These are phyloP conservation scores for Umbellularia californica DNA, from an alignment of 164 flowering plant species.

Conservation along the genomic window DNA sequence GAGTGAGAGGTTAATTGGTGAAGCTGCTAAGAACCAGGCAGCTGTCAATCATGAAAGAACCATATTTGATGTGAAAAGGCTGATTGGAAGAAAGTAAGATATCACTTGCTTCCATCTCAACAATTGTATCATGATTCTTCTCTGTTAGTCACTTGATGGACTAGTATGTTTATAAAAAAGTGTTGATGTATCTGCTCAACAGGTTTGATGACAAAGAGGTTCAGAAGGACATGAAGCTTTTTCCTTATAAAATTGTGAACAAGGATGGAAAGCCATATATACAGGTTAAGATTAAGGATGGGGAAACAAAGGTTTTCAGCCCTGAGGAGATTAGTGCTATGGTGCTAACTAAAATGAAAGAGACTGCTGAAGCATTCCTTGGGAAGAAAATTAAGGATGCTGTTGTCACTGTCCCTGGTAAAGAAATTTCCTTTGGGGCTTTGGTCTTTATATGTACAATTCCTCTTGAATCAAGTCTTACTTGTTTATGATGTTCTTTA, in stretches of 20 bases:
- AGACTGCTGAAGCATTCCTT: conserved; percentile 90
- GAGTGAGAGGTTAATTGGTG: conserved; percentile 70
- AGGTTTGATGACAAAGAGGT: conserved; percentile 92
- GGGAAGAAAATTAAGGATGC: conserved; percentile 95
- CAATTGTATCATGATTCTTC: not conserved
- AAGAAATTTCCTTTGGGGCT: conserved; percentile 5
- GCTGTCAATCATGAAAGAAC: conserved; percentile 42
- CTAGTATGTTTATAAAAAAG: not conserved
- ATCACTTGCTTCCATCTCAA: not conserved
- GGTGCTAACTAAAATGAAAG: conserved; percentile 85
- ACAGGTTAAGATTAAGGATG: conserved; percentile 68
- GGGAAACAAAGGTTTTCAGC: conserved; percentile 79
- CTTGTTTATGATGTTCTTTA: not conserved
- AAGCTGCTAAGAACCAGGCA: conserved; percentile 66
- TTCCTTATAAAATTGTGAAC: conserved; percentile 79
- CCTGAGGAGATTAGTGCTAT: conserved; percentile 94
- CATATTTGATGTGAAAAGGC: conserved; percentile 42
- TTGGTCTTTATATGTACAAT: not conserved
- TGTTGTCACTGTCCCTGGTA: conserved; percentile 89
- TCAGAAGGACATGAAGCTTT: conserved; percentile 79
- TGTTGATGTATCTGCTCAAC: conserved; percentile 5
- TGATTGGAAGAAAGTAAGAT: conserved; percentile 46
- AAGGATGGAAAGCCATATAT: conserved; percentile 92
- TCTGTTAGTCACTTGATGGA: not conserved
- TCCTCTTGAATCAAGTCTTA: not conserved